phyloP scores from a whole-genome alignment of 768 basidiomycete genomes.

The Serendipita sp. region DNA sequence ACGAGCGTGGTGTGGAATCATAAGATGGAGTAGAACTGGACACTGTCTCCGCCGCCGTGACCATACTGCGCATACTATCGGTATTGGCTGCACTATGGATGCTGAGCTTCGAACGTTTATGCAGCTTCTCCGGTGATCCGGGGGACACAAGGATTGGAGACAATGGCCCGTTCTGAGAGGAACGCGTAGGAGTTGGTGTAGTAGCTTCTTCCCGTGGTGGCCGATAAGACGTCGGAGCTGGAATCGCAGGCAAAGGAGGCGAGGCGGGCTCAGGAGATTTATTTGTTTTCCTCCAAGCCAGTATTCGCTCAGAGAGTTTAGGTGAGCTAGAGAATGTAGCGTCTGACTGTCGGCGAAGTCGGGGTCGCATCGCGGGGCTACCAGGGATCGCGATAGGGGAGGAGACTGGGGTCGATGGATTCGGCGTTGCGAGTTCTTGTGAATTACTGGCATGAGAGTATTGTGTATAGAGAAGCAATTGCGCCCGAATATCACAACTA shows the following conservation, averaged over 20 bases:
- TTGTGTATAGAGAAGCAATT: slow-evolving; percentile 61
- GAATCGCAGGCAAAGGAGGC: slow-evolving; percentile 23
- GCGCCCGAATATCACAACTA: slow-evolving; percentile 67
- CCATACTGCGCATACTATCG: slow-evolving; percentile 40
- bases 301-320: slow-evolving; percentile 21
- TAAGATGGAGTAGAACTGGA: slow-evolving; percentile 17
- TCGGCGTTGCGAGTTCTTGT: not conserved
- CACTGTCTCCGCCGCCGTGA: slow-evolving; percentile 31
- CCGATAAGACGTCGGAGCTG: not conserved
- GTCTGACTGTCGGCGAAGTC: slow-evolving; percentile 25
- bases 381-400: not conserved
- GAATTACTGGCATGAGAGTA: slow-evolving; percentile 36
- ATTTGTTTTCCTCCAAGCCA: not conserved
- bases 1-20: slow-evolving; percentile 4
- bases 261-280: not conserved
- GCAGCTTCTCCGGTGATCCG: not conserved
- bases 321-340: slow-evolving; percentile 15
- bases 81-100: slow-evolving; percentile 36
- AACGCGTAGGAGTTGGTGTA: not conserved
- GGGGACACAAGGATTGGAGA: not conserved
- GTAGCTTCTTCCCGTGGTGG: not conserved
- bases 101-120: slow-evolving; percentile 36
- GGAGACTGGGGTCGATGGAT: not conserved
- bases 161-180: not conserved
- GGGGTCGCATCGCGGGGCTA: slow-evolving; percentile 28